phyloP scores from a whole-genome alignment of 2,329 filamentous ascomycete species.

The Neofusicoccum laricinum region DNA sequence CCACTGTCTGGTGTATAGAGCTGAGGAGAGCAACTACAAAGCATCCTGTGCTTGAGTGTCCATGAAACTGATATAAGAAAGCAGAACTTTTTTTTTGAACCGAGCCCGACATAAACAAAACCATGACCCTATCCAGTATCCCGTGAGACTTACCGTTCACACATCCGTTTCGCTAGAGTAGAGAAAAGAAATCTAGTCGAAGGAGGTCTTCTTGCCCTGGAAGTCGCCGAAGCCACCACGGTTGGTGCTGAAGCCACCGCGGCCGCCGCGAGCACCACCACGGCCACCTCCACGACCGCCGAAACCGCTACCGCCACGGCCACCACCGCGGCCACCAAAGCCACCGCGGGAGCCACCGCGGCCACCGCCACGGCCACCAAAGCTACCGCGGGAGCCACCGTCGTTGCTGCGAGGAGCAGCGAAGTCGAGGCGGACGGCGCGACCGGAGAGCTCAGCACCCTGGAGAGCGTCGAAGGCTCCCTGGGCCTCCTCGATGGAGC shows the following conservation, averaged over 20 bases:
- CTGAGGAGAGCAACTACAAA: not conserved
- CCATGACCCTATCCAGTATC: conserved; percentile 2
- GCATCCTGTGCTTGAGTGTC: not conserved
- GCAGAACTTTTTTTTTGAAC: conserved; percentile 2
- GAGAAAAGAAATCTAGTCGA: conserved; percentile 33
- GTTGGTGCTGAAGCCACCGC: conserved; percentile 41
- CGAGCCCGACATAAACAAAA: not conserved
- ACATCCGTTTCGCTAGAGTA: not conserved
- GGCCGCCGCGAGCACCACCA: conserved; percentile 35
- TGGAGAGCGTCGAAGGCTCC: conserved; percentile 67
- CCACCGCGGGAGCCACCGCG: conserved; percentile 52
- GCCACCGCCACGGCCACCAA: conserved; percentile 43
- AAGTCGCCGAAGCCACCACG: conserved; percentile 63
- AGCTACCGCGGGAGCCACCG: conserved; percentile 42
- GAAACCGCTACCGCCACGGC: conserved; percentile 48
- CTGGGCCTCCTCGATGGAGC: conserved; percentile 78
- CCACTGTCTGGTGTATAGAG: conserved; percentile 5
- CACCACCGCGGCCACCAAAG: conserved; percentile 51
- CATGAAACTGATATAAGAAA: not conserved
- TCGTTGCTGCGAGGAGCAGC: conserved; percentile 65
- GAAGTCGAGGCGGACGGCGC: conserved; percentile 79
- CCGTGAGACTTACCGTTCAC: not conserved
- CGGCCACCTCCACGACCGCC: conserved; percentile 47
- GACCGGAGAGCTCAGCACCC: conserved; percentile 68
- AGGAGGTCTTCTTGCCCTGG: conserved; percentile 77